Evolutionary conservation across 2,329 filamentous ascomycete species (phyloP).

Genomic region (Canariomyces notabilis): DNA sequence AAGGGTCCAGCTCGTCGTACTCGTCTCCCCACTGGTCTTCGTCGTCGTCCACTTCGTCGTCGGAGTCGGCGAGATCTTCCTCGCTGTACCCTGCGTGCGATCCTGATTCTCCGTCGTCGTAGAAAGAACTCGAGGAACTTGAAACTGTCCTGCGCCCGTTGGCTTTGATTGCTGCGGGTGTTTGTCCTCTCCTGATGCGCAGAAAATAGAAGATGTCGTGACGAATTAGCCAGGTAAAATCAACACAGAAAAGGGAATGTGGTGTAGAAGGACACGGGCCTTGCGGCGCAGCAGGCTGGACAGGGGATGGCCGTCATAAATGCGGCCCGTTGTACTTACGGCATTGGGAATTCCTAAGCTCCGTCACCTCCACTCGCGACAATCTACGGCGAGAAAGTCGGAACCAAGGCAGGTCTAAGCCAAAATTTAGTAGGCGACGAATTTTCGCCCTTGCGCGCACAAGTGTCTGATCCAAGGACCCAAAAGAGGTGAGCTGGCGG

Average conservation of each 20-base stretch:
- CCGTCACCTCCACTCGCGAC: constrained; percentile 43
- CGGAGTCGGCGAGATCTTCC: constrained; percentile 33
- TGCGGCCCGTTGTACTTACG: constrained; percentile 26
- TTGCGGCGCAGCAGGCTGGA: constrained; percentile 20
- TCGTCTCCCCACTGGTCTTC: constrained; percentile 36
- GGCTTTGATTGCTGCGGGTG: constrained; percentile 19
- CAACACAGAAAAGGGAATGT: too few relatives aligned
- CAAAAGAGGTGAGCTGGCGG: constrained; percentile 7
- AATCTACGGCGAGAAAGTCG: constrained; percentile 40
- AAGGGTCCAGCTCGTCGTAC: constrained; percentile 50
- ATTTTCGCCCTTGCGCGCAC: not conserved
- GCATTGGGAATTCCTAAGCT: constrained; percentile 32
- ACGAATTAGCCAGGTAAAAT: constrained; percentile 9
- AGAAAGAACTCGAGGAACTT: constrained; percentile 28
- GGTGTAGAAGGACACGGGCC: not conserved
- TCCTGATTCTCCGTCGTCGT: constrained; percentile 38
- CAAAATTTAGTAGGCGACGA: not conserved
- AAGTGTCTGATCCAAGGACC: not conserved
- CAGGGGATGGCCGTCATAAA: constrained; percentile 5
- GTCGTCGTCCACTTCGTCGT: constrained; percentile 37
- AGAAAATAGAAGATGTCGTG: constrained; percentile 3
- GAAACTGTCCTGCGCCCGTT: constrained; percentile 31
- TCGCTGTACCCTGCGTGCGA: constrained; percentile 30
- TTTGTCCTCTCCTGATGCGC: constrained; percentile 18
- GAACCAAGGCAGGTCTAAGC: constrained; percentile 36